phyloP scores from a whole-genome alignment of 139 green algal species.

The Chlorella ohadii region DNA sequence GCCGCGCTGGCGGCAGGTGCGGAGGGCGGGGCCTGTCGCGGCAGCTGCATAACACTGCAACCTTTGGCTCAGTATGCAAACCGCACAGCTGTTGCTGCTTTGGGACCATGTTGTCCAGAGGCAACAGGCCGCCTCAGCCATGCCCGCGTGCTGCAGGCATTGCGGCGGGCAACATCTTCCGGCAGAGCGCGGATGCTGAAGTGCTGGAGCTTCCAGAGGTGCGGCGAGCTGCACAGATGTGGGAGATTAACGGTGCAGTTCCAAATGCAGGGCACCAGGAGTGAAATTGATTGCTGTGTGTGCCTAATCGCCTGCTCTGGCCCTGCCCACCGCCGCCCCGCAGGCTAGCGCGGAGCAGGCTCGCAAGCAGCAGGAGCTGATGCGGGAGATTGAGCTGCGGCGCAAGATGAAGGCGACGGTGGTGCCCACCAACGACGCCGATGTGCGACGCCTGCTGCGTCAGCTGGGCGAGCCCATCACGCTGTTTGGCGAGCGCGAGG shows the following conservation, averaged over 20 bases:
- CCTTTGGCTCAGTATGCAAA: too few species aligned
- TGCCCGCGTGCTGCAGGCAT: background rate
- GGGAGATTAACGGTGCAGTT: too few species aligned
- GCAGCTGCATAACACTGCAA: too few species aligned
- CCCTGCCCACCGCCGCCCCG: background rate
- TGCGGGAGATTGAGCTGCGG: constrained; percentile 81
- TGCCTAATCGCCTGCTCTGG: too few species aligned
- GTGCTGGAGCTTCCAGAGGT: constrained; percentile 52
- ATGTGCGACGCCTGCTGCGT: constrained; percentile 82
- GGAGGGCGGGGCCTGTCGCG: too few species aligned
- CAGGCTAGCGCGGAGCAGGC: constrained; percentile 49
- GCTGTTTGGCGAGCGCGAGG: constrained; percentile 94
- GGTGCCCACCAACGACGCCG: constrained; percentile 79
- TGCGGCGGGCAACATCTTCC: constrained; percentile 56
- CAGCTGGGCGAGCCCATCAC: constrained; percentile 90
- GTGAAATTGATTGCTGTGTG: too few species aligned
- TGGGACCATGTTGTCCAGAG: too few species aligned
- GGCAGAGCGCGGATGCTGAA: constrained; percentile 42
- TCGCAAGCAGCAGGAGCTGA: constrained; percentile 70
- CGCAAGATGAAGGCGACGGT: constrained; percentile 69
- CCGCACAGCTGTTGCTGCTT: too few species aligned
- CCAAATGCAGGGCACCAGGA: too few species aligned
- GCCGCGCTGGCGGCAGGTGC: constrained; percentile 34
- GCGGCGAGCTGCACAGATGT: background rate
- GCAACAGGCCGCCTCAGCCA: too few species aligned